Evolutionary conservation across 768 basidiomycete genomes (phyloP), one percentile per base, ranked within the genome.

Genomic region (Hysterangium stoloniferum): DNA sequence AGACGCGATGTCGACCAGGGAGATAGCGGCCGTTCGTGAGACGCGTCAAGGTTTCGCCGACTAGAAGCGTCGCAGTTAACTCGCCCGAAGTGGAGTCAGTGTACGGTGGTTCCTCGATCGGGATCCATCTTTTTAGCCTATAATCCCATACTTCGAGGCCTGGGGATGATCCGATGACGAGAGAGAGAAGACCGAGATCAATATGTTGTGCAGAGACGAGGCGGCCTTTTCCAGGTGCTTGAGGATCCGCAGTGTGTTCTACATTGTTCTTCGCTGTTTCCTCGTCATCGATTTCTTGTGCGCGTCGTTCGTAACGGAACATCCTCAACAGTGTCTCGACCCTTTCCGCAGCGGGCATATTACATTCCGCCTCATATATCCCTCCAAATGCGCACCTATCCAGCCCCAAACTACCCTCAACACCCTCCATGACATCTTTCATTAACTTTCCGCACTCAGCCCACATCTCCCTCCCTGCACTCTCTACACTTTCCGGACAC

Each of bases 241-340:
- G n/a, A n/a, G n/a, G n/a, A n/a, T n/a, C n/a, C n/a, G n/a, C n/a
- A n/a, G 44, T 28, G 27, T 24, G 4, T 3, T 25, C 27, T 11
- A 9, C 11, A n/a, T n/a, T n/a, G n/a, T n/a, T n/a, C n/a, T n/a
- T n/a, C n/a, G n/a, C n/a, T 22, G 17, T 13, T 22, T 29, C 37
- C 6, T 38, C 19, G 9, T 53, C 45, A 37, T 43, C 49, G 24
- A 22, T 13, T 17, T 33, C 20, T 22, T 47, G 45, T 22, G 56
- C 34, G 15, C 37, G 54, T 4, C 56, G 54, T 12, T 57, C 56
- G 46, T 57, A 57, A 24, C 56, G 50, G 46, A 57, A 57, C 54
- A 57, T 53, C 4, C 56, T 25, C 11, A 57, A 42, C 20, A 57
- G 52, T 8, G 56, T 55, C 25, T 54, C 54, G 0, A 55, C 49